Evolutionary conservation across 106 monocot species (phyloP), one percentile per base, ranked within the genome.

Genomic region (Hemerocallis citrina): DNA sequence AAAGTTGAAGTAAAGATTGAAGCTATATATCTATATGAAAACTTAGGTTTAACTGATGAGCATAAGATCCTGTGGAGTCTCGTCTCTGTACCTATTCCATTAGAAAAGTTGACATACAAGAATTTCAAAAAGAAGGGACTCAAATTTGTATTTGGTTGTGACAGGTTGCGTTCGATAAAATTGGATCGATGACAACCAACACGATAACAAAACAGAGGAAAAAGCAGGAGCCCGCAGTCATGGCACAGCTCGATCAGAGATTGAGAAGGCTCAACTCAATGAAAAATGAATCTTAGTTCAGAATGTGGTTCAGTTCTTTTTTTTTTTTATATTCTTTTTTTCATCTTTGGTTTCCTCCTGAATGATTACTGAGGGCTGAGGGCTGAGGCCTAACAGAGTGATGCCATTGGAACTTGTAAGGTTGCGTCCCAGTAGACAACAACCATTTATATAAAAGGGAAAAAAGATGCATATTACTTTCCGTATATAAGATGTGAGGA

Each of bases 131-230:
- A n/a, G n/a, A n/a, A n/a, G n/a, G n/a, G n/a, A n/a, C n/a, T n/a
- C n/a, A n/a, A n/a, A n/a, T n/a, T n/a, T n/a, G n/a, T n/a, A n/a
- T 28, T 61, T 28, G 1, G 6, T 42, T n/a, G 72, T 28, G 17
- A 59, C 73, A 90, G 90, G 81, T 91, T 16, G 86, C 79, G 23
- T 91, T 86, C 57, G 86, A 91, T 47, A 85, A 91, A 66, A 83
- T 91, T 59, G 82, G 91, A 42, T 82, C 74, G 0, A 77, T 91
- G 82, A 86, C 86, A 20, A 61, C 82, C 35, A 79, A 82, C 62
- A 66, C 91, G 14, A 91, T 91, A 37, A 80, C 86, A 16, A 91
- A 91, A 72, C 76, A 91, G 51, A 82, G 91, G 54, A 91, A 91
- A 62, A 91, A 83, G 70, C 91, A 91, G 62, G 86, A 86, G 55